Evolutionary conservation across 345 rosid species (phyloP), one percentile per base, ranked within the genome.

Genomic region (Salix udensis): DNA sequence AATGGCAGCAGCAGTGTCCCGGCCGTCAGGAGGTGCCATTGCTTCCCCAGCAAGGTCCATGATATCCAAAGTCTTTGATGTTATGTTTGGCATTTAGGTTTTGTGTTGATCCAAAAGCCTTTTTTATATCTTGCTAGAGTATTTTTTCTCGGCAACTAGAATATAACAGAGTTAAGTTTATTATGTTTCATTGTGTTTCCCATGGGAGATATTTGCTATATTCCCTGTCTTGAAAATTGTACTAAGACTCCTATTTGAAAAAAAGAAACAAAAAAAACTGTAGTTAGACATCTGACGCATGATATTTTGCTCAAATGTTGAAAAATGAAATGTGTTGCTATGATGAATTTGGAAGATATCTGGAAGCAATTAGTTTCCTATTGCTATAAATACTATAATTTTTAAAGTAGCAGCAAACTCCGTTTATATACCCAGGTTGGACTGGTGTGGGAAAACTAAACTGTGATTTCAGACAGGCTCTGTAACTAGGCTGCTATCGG

Each of bases 21-120:
- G 86, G 48, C 97, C 89, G 68, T 75, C 88, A 46, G 94, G 89
- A 60, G 88, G 88, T 36, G 86, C 88, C 66, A 90, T 96, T 74
- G 99, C 99, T 39, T 85, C 89, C 73, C 99, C 99, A 11, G 76
- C 97, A 6, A 93, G 89, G 85, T 96, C 99, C 4, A 40, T 91
- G 74, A 94, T 88, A 50, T 88, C 92, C 71, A 96, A 96, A 84
- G 79, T 91, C 82, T 84, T 91, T 80, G 99, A 96, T 82, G 84
- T 86, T 71, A 83, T 91, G 91, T 92, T 92, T 80, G 92, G 91
- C 73, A 87, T 86, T 71, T 92, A 88, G 84, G 79, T 64, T n/a
- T 67, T 18, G n/a, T 31, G 13, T 19, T 44, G 50, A 68, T 11
- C 58, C 34, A 19, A 4, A 30, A 40, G 15, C 18, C 58, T 28